A percentile compares a stretch with the other conserved stretches of the same genome.
Conservation (phyloP, 495 filamentous ascomycete species). For the Cercophora sp. region DNA sequence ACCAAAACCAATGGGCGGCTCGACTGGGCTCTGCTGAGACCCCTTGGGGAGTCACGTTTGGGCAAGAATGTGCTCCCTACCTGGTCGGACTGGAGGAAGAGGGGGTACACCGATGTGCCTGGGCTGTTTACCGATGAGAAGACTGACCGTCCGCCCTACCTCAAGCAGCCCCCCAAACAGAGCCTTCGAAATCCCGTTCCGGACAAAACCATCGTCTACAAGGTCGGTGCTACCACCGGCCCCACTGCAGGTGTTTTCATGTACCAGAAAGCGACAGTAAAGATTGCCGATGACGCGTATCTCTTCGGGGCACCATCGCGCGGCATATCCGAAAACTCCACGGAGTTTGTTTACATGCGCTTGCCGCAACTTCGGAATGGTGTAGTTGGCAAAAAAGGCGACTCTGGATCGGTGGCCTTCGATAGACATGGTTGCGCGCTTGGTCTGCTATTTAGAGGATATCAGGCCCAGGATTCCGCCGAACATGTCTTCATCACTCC, state of each 20-base stretch:
- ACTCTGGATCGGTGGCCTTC: background rate
- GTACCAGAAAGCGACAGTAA: background rate
- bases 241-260: background rate
- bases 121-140: background rate
- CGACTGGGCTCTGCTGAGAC: conserved; percentile 10
- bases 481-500: background rate
- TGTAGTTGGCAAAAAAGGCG: background rate
- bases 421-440: background rate
- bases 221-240: conserved; percentile 5
- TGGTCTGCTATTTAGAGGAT: background rate
- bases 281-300: background rate
- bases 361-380: too few relatives aligned
- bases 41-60: background rate
- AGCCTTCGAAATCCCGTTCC: conserved; percentile 1
- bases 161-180: conserved; percentile 1
- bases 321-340: too few relatives aligned
- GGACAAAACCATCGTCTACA: background rate
- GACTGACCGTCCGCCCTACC: background rate
- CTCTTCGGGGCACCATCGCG: too few relatives aligned
- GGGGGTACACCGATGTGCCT: background rate
- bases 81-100: background rate
- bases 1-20: conserved; percentile 2
- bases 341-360: too few relatives aligned
- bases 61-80: conserved; percentile 3
- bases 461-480: background rate